phyloP scores from a whole-genome alignment of 768 basidiomycete genomes.

The Lactifluus echinatus region DNA sequence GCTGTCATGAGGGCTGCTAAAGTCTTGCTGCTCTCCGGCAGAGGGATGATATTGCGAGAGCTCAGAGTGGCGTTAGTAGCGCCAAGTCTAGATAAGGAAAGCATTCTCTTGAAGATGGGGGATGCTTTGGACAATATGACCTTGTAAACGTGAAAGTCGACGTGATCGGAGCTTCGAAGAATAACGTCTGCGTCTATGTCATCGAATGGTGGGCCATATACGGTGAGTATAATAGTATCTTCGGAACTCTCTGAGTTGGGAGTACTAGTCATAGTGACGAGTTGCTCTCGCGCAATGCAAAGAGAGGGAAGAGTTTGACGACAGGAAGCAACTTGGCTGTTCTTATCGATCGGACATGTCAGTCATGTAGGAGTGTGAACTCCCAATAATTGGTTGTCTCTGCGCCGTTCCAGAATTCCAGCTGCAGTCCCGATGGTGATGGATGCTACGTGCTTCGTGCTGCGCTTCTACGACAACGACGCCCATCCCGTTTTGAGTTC shows the following conservation, averaged over 20 bases:
- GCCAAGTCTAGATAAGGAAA: neutral
- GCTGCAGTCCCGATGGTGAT: too few relatives aligned
- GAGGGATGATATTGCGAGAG: neutral
- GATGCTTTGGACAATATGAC: constrained; percentile 1
- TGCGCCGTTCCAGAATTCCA: too few relatives aligned
- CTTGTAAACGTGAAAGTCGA: neutral
- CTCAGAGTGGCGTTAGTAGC: neutral
- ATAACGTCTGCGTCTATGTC: neutral
- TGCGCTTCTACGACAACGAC: too few relatives aligned
- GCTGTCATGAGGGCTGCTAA: neutral
- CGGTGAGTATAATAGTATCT: neutral
- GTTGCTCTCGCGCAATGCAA: neutral
- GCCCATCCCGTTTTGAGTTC: neutral
- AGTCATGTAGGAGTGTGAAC: neutral
- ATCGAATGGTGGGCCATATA: neutral
- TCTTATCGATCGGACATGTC: neutral
- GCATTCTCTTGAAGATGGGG: neutral
- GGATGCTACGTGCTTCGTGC: too few relatives aligned
- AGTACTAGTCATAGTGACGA: neutral
- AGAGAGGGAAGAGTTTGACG: neutral
- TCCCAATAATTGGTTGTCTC: neutral
- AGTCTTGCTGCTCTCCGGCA: neutral
- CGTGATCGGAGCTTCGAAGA: neutral
- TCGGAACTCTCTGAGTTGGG: neutral
- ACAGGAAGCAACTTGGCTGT: neutral